Evolutionary conservation across 2,329 filamentous ascomycete genomes (phyloP), one percentile per base, ranked within the genome.

Genomic region (Ophidiomyces ophidiicola): DNA sequence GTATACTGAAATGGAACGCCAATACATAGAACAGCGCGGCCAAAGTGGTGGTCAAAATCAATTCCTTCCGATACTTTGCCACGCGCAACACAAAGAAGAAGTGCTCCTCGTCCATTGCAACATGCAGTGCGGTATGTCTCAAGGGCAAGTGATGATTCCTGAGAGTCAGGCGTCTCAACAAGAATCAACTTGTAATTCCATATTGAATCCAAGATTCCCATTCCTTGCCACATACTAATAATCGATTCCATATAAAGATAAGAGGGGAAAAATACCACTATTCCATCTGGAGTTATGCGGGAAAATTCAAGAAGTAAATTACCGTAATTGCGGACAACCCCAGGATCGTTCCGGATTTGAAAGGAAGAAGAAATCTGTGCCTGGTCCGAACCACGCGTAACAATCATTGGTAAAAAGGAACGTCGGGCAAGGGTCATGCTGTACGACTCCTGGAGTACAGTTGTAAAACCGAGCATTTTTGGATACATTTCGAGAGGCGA

Each of bases 221-320:
- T 96, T 40, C 85, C 86, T 60, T 98, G 90, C 90, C 90, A 98
- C 78, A 94, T 94, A 58, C 82, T 88, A 58, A 98, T 94, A 57
- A 96, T 96, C 37, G 82, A 90, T 58, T 98, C 90, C 90, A 98
- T 96, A 65, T 98, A 98, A 1, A 98, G 72, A 53, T 98, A 98
- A 0, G 86, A 94, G 0, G 90, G 92, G 58, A 98, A 98, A 69
- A 98, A 98, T 26, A 98, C 90, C n/a, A 98, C 90, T 60, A 98
- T 79, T 21, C 90, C 90, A 53, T 98, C 90, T 0, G 90, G 92
- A 0, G 90, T 98, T 48, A 96, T 79, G 59, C 88, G 92, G 39
- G 86, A 83, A 57, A 98, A 96, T 57, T 98, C 90, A 5, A 87
- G 90, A 21, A 98, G 68, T 1, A 98, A 70, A 47, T 80, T 90